phyloP scores from a whole-genome alignment of 768 basidiomycete genomes.

The Boletus eberwhitei region DNA sequence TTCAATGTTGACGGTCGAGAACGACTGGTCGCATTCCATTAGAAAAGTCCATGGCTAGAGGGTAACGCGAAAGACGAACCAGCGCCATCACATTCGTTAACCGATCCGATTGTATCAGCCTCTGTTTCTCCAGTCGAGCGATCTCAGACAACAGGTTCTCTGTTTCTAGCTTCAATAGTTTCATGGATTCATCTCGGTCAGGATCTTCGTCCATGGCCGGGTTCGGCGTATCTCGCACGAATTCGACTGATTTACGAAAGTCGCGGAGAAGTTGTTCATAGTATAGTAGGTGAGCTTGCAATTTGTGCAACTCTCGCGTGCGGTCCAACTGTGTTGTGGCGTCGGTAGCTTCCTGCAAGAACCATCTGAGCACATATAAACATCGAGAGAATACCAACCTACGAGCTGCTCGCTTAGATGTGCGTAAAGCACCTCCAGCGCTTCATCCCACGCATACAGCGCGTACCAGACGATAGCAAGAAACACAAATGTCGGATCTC shows the following conservation, averaged over 20 bases:
- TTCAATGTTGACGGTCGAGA: conserved; percentile 56
- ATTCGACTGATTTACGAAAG: conserved; percentile 49
- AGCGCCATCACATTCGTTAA: conserved; percentile 32
- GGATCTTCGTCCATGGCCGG: conserved; percentile 39
- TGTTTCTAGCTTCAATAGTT: conserved; percentile 18
- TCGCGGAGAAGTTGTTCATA: conserved; percentile 54
- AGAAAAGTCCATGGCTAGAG: not conserved
- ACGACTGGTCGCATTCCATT: conserved; percentile 40
- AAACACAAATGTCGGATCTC: conserved; percentile 33
- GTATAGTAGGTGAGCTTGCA: conserved; percentile 57
- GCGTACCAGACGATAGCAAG: conserved; percentile 54
- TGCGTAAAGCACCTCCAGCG: conserved; percentile 47
- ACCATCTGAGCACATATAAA: not conserved
- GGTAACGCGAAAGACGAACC: conserved; percentile 14
- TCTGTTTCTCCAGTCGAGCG: conserved; percentile 34
- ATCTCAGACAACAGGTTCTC: conserved; percentile 39
- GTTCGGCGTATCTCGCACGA: conserved; percentile 47
- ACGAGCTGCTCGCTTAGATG: conserved; percentile 49
- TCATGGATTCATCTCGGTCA: conserved; percentile 5
- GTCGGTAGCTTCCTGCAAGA: conserved; percentile 42
- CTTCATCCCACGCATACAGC: conserved; percentile 61
- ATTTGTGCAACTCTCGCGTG: conserved; percentile 52
- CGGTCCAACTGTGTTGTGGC: conserved; percentile 36
- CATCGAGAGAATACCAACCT: not conserved
- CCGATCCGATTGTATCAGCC: conserved; percentile 26